Conservation (phyloP, 2,329 filamentous ascomycete species). For the Fusarium pseudocircinatum region DNA sequence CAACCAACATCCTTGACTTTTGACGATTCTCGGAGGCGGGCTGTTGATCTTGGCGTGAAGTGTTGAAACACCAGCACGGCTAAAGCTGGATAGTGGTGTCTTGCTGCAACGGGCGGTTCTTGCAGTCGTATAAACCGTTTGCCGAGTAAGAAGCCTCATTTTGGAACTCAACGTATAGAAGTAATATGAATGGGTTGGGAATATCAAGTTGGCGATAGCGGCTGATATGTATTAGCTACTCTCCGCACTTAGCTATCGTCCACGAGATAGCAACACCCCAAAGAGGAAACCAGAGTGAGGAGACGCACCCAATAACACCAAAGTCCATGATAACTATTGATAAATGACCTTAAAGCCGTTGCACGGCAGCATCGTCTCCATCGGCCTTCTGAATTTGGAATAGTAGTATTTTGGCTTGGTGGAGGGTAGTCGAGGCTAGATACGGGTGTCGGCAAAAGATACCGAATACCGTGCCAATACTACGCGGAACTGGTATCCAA, state of each 20-base stretch:
- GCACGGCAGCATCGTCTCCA: constrained; percentile 17
- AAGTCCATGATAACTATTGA: not conserved
- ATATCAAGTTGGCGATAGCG: not conserved
- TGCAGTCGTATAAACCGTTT: not conserved
- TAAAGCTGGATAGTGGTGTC: accelerated
- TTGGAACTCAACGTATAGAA: accelerated
- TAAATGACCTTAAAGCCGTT: not conserved
- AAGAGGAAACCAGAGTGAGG: constrained; percentile 14
- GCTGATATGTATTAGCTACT: not conserved
- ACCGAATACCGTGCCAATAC: not conserved
- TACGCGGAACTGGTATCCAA: accelerated
- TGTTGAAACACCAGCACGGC: constrained; percentile 13
- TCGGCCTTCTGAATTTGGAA: constrained; percentile 27
- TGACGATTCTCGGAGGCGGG: constrained; percentile 21
- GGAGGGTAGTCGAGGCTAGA: constrained; percentile 4
- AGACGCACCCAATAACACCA: constrained; percentile 4
- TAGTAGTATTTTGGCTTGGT: not conserved
- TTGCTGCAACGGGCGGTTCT: not conserved
- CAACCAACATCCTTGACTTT: constrained; percentile 21
- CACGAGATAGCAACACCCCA: not conserved
- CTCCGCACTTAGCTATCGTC: not conserved
- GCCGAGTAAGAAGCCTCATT: not conserved
- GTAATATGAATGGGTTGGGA: not conserved
- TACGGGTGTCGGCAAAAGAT: not conserved
- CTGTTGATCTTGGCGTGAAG: constrained; percentile 30